Conservation (phyloP, 2,329 filamentous ascomycete genomes). For the Graphium sp. region DNA sequence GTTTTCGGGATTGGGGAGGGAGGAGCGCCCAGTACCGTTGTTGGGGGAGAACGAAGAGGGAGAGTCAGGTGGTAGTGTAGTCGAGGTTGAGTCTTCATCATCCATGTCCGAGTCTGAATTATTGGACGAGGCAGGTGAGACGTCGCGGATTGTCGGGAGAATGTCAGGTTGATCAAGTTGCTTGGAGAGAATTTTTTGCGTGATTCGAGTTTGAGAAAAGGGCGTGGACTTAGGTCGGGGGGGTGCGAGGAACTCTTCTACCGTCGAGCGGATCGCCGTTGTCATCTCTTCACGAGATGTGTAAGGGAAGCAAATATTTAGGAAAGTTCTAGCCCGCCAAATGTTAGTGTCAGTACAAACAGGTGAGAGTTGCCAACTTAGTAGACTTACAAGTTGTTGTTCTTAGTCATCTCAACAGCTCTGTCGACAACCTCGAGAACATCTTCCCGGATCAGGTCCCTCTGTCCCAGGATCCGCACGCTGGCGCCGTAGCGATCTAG, state of each 20-base stretch:
- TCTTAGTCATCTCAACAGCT: constrained; percentile 70
- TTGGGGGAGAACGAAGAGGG: constrained; percentile 23
- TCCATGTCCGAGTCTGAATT: constrained; percentile 28
- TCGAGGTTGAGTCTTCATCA: constrained; percentile 42
- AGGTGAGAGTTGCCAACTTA: background rate
- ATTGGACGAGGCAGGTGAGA: constrained; percentile 25
- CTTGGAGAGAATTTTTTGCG: constrained; percentile 64
- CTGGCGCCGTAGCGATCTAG: constrained; percentile 84
- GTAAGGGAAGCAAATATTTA: constrained; percentile 97
- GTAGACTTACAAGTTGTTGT: constrained; percentile 55
- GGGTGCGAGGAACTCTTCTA: constrained; percentile 69
- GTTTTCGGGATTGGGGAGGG: constrained; percentile 57
- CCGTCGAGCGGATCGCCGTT: constrained; percentile 70
- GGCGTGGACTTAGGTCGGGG: constrained; percentile 42
- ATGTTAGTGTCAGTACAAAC: constrained; percentile 5
- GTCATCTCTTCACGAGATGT: constrained; percentile 94
- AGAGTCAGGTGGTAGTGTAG: constrained; percentile 38
- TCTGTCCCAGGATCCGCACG: constrained; percentile 71
- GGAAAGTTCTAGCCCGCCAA: constrained; percentile 31
- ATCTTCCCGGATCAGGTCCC: constrained; percentile 69
- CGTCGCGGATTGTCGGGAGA: constrained; percentile 30
- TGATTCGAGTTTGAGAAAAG: constrained; percentile 79
- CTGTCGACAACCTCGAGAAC: constrained; percentile 78
- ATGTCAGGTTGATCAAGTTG: constrained; percentile 32
- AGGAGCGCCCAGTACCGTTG: constrained; percentile 12